Percentiles rank a stretch among this genome's conserved stretches.
phyloP scores from a whole-genome alignment of 768 basidiomycete species.

The Mycena kentingensis region DNA sequence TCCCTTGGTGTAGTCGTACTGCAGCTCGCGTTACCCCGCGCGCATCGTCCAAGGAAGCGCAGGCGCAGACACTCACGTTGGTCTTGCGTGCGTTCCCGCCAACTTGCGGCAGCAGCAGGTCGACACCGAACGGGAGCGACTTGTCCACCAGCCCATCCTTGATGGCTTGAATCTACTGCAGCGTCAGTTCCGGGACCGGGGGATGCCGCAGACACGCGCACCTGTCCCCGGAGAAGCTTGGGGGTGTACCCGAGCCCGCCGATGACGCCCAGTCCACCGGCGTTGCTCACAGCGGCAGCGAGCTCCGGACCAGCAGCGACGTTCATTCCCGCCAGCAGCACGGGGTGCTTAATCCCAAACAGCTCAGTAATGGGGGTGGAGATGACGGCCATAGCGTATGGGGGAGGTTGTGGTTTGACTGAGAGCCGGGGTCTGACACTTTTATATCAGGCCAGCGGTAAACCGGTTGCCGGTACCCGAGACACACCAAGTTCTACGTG shows the following conservation, averaged over 20 bases:
- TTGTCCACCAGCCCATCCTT: slow-evolving; percentile 76
- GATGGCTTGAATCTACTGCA: slow-evolving; percentile 63
- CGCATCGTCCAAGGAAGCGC: no score
- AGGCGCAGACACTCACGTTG: slow-evolving; percentile 54
- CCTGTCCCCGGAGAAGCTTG: slow-evolving; percentile 79
- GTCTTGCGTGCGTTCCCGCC: slow-evolving; percentile 92
- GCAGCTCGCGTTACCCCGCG: no score
- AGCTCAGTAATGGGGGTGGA: slow-evolving; percentile 86
- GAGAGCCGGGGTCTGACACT: slow-evolving; percentile 21
- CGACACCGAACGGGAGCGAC: slow-evolving; percentile 87
- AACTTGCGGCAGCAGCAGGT: slow-evolving; percentile 87
- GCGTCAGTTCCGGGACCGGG: slow-evolving; percentile 16
- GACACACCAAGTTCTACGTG: no score
- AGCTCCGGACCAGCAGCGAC: slow-evolving; percentile 66
- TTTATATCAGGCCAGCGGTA: not conserved
- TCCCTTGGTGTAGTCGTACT: slow-evolving; percentile 91
- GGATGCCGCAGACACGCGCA: slow-evolving; percentile 30
- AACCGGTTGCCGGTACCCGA: no score
- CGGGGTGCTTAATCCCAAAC: slow-evolving; percentile 86
- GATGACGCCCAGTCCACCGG: slow-evolving; percentile 87
- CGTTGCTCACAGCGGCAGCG: slow-evolving; percentile 92
- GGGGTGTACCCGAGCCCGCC: slow-evolving; percentile 90
- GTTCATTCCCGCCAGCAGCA: slow-evolving; percentile 73
- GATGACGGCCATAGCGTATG: slow-evolving; percentile 57
- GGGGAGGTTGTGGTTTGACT: not conserved